These are phyloP conservation scores for Bolboschoenoplectus hybrid DNA, from an alignment of 202 grass and related monocot genomes.

Conservation along the genomic window DNA sequence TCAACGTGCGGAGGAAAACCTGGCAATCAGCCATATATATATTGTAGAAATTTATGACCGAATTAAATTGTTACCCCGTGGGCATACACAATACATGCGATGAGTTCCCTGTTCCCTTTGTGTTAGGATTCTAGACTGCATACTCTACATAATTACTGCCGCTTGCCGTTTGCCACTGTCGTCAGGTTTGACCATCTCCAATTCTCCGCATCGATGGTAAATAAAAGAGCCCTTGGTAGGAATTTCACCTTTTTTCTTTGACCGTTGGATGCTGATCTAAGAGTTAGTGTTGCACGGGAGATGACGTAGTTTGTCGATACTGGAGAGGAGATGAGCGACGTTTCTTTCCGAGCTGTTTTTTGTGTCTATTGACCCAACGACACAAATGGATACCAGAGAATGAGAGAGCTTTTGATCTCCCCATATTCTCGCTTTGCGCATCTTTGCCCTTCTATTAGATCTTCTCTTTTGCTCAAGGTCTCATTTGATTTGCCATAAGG, in stretches of 20 bases:
- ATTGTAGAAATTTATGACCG: neutral
- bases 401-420: constrained; percentile 1
- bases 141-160: neutral
- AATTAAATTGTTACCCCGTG: neutral
- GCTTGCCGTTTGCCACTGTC: neutral
- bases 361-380: constrained; percentile 23
- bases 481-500: constrained; percentile 24
- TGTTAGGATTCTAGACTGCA: neutral
- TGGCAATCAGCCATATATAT: no score
- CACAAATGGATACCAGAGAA: neutral
- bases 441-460: constrained; percentile 12
- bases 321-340: neutral
- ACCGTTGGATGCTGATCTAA: constrained; percentile 21
- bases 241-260: neutral
- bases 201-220: neutral
- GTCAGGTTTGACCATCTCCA: neutral
- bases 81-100: no score
- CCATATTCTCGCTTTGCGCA: constrained; percentile 4
- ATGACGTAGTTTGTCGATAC: neutral
- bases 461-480: constrained; percentile 10
- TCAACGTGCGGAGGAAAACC: neutral
- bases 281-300: neutral
- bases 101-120: neutral
- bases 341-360: constrained; percentile 25
- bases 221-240: neutral